These are phyloP conservation scores for Flueggea neowawraea DNA, from an alignment of 441 rosid genomes.

Conservation along the genomic window DNA sequence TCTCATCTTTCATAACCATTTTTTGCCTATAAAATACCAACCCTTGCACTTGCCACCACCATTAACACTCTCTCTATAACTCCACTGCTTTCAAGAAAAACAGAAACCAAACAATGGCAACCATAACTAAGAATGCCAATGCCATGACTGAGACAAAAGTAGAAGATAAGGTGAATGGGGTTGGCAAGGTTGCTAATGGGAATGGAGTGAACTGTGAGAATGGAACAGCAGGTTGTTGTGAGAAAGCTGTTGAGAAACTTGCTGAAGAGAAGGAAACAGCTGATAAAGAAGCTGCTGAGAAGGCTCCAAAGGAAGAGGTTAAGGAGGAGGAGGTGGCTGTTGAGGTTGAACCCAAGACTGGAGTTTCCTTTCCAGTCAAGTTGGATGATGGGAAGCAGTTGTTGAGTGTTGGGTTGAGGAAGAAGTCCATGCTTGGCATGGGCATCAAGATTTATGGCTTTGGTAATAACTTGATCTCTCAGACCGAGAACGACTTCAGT, in stretches of 20 bases:
- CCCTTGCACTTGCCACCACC: not conserved
- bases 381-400: slow-evolving; percentile 45
- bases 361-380: slow-evolving; percentile 42
- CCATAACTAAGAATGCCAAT: slow-evolving; percentile 13
- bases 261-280: not conserved
- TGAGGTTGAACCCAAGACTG: slow-evolving; percentile 45
- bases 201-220: not conserved
- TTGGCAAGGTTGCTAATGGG: not conserved
- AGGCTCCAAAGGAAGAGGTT: not conserved
- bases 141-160: slow-evolving; percentile 13
- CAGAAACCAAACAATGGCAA: slow-evolving; percentile 19
- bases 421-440: slow-evolving; percentile 46
- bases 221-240: slow-evolving; percentile 1
- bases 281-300: not conserved
- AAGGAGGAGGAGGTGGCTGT: slow-evolving; percentile 28
- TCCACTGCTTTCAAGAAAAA: not conserved
- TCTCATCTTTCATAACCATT: slow-evolving; percentile 1
- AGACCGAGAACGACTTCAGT: no score
- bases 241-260: no score
- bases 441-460: slow-evolving; percentile 38
- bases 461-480: slow-evolving; percentile 18
- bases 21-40: slow-evolving; percentile 15
- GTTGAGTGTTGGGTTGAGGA: slow-evolving; percentile 34
- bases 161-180: slow-evolving; percentile 4
- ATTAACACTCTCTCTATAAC: not conserved